Conservation (phyloP, 2,329 filamentous ascomycete species). For the Phaeosphaeria sp. region DNA sequence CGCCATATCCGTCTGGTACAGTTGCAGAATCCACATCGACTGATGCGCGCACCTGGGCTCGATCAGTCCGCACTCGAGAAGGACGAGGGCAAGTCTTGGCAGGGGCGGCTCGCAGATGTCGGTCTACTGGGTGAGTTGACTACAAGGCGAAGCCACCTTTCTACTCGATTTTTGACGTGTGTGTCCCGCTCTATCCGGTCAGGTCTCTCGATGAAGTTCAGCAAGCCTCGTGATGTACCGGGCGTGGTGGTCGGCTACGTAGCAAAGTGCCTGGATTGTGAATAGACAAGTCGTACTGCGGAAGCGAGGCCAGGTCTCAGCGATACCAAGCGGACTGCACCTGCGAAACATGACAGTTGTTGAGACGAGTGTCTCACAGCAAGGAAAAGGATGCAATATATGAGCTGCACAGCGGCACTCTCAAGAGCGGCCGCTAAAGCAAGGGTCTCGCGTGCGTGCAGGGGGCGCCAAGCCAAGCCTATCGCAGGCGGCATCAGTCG, state of each 20-base stretch:
- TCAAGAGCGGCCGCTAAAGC: background rate
- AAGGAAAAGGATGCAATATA: background rate
- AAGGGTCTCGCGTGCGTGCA: background rate
- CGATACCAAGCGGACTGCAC: background rate
- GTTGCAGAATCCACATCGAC: background rate
- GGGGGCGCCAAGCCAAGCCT: constrained; percentile 16
- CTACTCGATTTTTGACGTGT: background rate
- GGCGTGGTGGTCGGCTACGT: background rate
- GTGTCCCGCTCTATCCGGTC: background rate
- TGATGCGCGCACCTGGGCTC: background rate
- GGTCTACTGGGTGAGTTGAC: background rate
- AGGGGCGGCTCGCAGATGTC: background rate
- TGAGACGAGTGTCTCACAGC: background rate
- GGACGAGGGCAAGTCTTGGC: background rate
- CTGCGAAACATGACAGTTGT: background rate
- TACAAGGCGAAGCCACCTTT: background rate
- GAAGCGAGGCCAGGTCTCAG: background rate
- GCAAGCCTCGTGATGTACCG: too few relatives aligned
- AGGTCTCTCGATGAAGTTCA: too few relatives aligned
- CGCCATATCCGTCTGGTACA: background rate
- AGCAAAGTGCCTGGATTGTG: background rate
- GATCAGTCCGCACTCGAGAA: background rate
- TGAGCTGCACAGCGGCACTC: background rate
- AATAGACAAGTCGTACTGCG: background rate
- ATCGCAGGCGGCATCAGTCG: constrained; percentile 21